Evolutionary conservation across 2,329 filamentous ascomycete species (phyloP).

Genomic region (Diplodia intermedia): DNA sequence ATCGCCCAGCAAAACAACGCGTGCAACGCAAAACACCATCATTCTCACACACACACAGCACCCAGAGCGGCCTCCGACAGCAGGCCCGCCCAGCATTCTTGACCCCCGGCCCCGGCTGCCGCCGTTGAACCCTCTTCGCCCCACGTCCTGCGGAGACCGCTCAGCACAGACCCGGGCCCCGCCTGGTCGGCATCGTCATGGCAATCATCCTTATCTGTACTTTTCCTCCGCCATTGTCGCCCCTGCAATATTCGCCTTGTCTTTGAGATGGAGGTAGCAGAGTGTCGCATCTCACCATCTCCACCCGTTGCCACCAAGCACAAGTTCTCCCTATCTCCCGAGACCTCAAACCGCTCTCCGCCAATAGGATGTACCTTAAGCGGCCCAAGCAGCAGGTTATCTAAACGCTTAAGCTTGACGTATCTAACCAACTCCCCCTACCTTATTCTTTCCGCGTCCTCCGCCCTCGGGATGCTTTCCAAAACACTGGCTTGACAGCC

Average conservation of each 20-base stretch:
- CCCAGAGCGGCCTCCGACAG: slow-evolving; percentile 3
- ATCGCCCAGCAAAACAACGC: slow-evolving; percentile 17
- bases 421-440: background rate
- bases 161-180: slow-evolving; percentile 8
- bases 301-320: background rate
- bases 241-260: slow-evolving; percentile 9
- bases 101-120: slow-evolving; percentile 23
- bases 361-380: background rate
- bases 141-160: slow-evolving; percentile 12
- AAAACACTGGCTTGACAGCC: slow-evolving; percentile 27
- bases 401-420: slow-evolving; percentile 12
- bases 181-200: background rate
- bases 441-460: slow-evolving; percentile 6
- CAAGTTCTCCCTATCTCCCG: background rate
- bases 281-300: background rate
- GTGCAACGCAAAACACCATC: slow-evolving; percentile 21
- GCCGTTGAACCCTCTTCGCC: slow-evolving; percentile 29
- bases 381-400: background rate
- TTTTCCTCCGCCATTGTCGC: background rate
- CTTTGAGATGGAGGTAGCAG: background rate
- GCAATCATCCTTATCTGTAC: slow-evolving; percentile 7
- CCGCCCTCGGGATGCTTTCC: background rate
- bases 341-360: background rate
- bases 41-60: slow-evolving; percentile 6
- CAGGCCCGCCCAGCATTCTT: background rate